Evolutionary conservation across 495 filamentous ascomycete species (phyloP).

Genomic region (Sordaria brevicollis): DNA sequence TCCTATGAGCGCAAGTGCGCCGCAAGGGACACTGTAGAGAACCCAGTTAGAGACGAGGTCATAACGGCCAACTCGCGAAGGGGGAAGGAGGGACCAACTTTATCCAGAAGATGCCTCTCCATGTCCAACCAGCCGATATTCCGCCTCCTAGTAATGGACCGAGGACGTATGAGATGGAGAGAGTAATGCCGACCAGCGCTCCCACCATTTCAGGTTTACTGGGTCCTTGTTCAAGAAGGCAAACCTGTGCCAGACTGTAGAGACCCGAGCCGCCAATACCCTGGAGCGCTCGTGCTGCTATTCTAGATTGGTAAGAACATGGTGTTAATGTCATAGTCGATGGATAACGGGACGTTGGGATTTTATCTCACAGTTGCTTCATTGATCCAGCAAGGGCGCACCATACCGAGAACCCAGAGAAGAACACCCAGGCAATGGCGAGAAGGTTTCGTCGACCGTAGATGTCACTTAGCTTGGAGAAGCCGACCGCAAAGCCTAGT

Average conservation of each 20-base stretch:
- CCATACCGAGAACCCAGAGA: constrained; percentile 45
- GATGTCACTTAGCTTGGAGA: constrained; percentile 51
- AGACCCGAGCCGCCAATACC: constrained; percentile 51
- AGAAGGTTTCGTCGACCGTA: constrained; percentile 43
- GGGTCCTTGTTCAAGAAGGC: constrained; percentile 44
- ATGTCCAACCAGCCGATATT: constrained; percentile 50
- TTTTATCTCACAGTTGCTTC: constrained; percentile 38
- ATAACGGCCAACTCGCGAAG: fast-evolving
- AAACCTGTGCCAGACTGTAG: constrained; percentile 46
- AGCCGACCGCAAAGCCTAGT: constrained; percentile 45
- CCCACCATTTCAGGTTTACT: constrained; percentile 35
- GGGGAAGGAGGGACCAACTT: constrained; percentile 32
- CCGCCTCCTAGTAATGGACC: constrained; percentile 62
- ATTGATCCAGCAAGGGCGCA: constrained; percentile 44
- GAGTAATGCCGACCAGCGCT: constrained; percentile 31
- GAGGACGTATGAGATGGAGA: constrained; percentile 37
- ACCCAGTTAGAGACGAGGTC: background rate
- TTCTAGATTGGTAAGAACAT: constrained; percentile 24
- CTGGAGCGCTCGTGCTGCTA: constrained; percentile 49
- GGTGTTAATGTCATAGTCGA: background rate
- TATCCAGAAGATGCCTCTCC: constrained; percentile 67
- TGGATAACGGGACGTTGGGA: background rate
- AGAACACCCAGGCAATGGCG: constrained; percentile 39
- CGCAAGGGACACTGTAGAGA: constrained; percentile 43
- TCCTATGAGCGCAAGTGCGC: constrained; percentile 42